Conservation (phyloP, 306 rosid species). For the Cucumis hystrix region DNA sequence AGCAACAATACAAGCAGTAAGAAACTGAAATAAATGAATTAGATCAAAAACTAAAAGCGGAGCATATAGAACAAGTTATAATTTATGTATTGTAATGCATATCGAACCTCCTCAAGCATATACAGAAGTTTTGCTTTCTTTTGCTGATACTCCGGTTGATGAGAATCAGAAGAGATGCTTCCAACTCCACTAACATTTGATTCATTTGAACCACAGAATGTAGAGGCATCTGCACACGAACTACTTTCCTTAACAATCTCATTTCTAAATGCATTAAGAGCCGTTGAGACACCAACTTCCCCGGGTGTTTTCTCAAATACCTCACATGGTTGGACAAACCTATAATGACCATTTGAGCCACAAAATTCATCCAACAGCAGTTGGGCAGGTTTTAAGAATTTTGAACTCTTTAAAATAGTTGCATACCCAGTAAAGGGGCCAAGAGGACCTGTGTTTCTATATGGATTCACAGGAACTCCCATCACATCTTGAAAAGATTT, state of each 20-base stretch:
- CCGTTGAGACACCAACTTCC: slow-evolving; percentile 28
- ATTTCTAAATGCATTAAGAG: slow-evolving; percentile 19
- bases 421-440: slow-evolving; percentile 98
- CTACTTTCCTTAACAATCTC: slow-evolving; percentile 17
- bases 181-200: slow-evolving; percentile 27
- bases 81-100: background rate
- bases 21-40: background rate
- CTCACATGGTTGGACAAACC: slow-evolving; percentile 10
- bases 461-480: slow-evolving; percentile 26
- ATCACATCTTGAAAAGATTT: slow-evolving; percentile 43
- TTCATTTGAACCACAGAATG: slow-evolving; percentile 32
- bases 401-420: slow-evolving; percentile 67
- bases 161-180: slow-evolving; percentile 30
- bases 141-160: slow-evolving; percentile 49
- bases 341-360: slow-evolving; percentile 13
- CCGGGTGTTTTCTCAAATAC: slow-evolving; percentile 27
- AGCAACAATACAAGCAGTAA: background rate
- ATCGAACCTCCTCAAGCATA: slow-evolving; percentile 88
- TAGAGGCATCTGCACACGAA: slow-evolving; percentile 40
- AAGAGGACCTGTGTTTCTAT: slow-evolving; percentile 62
- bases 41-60: background rate
- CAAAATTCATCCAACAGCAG: slow-evolving; percentile 56
- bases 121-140: slow-evolving; percentile 63
- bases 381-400: slow-evolving; percentile 63
- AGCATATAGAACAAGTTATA: background rate